Conservation (phyloP, 1,284 basidiomycete genomes). For the Schizopora paradoxa region DNA sequence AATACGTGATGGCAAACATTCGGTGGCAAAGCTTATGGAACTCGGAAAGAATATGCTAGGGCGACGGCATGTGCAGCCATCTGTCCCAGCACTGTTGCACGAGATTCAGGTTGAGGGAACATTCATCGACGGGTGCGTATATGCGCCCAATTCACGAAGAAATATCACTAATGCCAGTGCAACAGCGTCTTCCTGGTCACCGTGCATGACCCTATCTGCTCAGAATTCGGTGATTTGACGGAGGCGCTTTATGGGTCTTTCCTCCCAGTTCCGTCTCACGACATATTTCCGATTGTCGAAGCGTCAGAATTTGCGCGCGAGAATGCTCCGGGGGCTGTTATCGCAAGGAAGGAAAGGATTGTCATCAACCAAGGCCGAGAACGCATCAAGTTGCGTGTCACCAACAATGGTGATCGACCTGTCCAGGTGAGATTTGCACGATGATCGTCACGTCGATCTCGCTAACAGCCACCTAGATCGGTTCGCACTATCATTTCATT, state of each 20-base stretch:
- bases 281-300: slow-evolving; percentile 57
- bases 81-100: slow-evolving; percentile 61
- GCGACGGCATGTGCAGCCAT: slow-evolving; percentile 83
- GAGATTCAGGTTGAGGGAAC: slow-evolving; percentile 93
- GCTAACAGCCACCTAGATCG: slow-evolving; percentile 46
- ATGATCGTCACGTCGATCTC: neutral
- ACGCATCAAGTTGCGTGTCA: slow-evolving; percentile 72
- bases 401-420: slow-evolving; percentile 91
- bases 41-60: slow-evolving; percentile 88
- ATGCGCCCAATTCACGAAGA: neutral
- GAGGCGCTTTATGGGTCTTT: slow-evolving; percentile 92
- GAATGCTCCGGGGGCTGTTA: slow-evolving; percentile 69
- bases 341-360: slow-evolving; percentile 65
- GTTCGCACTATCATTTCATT: slow-evolving; percentile 92
- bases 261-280: slow-evolving; percentile 70
- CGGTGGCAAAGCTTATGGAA: slow-evolving; percentile 89
- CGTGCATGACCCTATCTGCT: slow-evolving; percentile 90
- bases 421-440: slow-evolving; percentile 60
- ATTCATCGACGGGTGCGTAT: slow-evolving; percentile 71
- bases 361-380: slow-evolving; percentile 70
- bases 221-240: slow-evolving; percentile 71
- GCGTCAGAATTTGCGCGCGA: slow-evolving; percentile 44
- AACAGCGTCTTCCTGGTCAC: slow-evolving; percentile 88
- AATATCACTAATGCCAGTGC: slow-evolving; percentile 11
- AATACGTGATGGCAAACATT: slow-evolving; percentile 90